These are phyloP conservation scores for Aspergillus ruber DNA, from an alignment of 2,329 filamentous ascomycete species.

Conservation along the genomic window DNA sequence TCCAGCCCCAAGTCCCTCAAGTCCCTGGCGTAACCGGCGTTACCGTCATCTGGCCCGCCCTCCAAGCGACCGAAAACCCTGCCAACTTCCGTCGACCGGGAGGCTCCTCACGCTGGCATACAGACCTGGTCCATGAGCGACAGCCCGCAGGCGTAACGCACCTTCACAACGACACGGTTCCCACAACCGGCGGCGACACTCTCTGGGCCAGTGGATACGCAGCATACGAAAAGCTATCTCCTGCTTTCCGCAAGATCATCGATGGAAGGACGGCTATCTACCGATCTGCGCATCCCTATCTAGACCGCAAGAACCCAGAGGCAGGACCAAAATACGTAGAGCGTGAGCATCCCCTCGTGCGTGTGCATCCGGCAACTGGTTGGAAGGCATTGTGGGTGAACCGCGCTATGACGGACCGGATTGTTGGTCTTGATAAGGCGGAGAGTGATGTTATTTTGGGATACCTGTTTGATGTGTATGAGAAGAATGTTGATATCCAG, in stretches of 20 bases:
- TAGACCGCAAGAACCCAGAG: constrained; percentile 57
- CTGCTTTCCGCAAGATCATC: constrained; percentile 62
- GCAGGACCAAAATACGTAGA: constrained; percentile 62
- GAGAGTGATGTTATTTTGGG: constrained; percentile 63
- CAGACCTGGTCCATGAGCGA: constrained; percentile 63
- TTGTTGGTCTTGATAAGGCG: constrained; percentile 61
- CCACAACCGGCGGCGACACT: constrained; percentile 61
- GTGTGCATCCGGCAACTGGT: constrained; percentile 65
- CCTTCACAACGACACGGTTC: constrained; percentile 63
- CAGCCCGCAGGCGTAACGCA: constrained; percentile 67
- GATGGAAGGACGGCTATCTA: constrained; percentile 62
- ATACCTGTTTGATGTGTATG: constrained; percentile 63
- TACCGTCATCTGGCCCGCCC: constrained; percentile 64
- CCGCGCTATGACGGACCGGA: constrained; percentile 60
- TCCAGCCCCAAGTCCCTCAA: constrained; percentile 62
- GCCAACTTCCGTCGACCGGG: constrained; percentile 62
- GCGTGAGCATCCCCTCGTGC: constrained; percentile 60
- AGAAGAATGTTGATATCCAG: constrained; percentile 65
- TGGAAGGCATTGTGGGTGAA: constrained; percentile 72
- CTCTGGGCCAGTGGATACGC: constrained; percentile 66
- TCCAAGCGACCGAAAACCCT: constrained; percentile 55
- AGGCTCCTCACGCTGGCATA: constrained; percentile 63
- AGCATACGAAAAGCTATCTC: constrained; percentile 67
- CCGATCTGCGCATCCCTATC: constrained; percentile 58
- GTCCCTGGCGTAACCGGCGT: constrained; percentile 62